These are phyloP conservation scores for Fusarium keratoplasticum DNA, from an alignment of 2,329 filamentous ascomycete genomes.

Conservation along the genomic window DNA sequence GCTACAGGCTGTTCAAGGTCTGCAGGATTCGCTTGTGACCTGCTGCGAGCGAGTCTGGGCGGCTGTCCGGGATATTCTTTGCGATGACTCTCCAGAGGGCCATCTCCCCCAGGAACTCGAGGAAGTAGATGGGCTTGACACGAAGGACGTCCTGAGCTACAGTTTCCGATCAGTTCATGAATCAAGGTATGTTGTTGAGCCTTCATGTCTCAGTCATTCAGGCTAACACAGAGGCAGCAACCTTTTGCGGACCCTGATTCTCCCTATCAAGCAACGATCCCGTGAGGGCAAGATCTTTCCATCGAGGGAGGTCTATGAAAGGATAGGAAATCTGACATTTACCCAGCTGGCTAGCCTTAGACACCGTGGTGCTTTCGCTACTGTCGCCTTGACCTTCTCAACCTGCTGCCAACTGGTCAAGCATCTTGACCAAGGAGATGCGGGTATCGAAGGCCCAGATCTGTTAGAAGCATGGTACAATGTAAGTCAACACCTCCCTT, in stretches of 20 bases:
- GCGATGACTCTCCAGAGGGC: slow-evolving; percentile 94
- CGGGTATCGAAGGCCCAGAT: slow-evolving; percentile 47
- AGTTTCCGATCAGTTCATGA: slow-evolving; percentile 97
- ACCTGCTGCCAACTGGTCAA: slow-evolving; percentile 78
- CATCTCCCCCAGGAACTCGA: slow-evolving; percentile 82
- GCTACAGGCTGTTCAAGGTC: slow-evolving; percentile 48
- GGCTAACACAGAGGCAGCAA: slow-evolving; percentile 64
- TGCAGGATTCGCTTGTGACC: slow-evolving; percentile 68
- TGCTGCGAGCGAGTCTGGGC: slow-evolving; percentile 80
- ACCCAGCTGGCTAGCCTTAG: slow-evolving; percentile 84
- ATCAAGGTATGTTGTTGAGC: slow-evolving; percentile 72
- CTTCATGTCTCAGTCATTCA: not conserved
- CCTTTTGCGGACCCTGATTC: slow-evolving; percentile 73
- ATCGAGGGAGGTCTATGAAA: slow-evolving; percentile 66
- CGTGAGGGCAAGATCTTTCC: slow-evolving; percentile 59
- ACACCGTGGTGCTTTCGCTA: slow-evolving; percentile 93
- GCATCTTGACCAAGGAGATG: slow-evolving; percentile 53
- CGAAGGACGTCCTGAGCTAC: slow-evolving; percentile 92
- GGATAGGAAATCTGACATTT: slow-evolving; percentile 81
- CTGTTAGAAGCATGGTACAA: slow-evolving; percentile 78
- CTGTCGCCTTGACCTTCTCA: slow-evolving; percentile 88
- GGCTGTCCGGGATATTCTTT: slow-evolving; percentile 81
- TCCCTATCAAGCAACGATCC: slow-evolving; percentile 63
- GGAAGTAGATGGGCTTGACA: slow-evolving; percentile 76
- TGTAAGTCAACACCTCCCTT: slow-evolving; percentile 52